Conservation (phyloP, 2,329 filamentous ascomycete species). For the Calcarisporium arbuscula region DNA sequence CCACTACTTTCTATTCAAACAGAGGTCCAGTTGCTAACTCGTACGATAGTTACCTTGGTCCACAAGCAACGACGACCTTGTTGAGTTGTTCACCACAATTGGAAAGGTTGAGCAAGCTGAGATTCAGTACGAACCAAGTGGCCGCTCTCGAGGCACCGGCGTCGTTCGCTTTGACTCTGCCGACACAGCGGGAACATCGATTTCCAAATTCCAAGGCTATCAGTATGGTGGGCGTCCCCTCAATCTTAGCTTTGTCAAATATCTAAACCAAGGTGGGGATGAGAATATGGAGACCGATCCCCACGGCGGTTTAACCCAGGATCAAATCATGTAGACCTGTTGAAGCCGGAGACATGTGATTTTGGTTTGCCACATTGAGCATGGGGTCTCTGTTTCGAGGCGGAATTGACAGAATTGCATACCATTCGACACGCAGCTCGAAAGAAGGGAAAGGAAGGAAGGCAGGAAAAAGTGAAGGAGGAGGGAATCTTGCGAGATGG, state of each 20-base stretch:
- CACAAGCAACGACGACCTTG: conserved; percentile 93
- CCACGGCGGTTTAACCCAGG: conserved; percentile 75
- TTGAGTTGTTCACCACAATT: conserved; percentile 96
- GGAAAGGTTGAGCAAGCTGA: conserved; percentile 98
- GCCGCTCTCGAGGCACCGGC: conserved; percentile 87
- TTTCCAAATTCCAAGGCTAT: conserved; percentile 95
- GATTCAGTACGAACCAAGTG: conserved; percentile 96
- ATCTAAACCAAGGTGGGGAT: conserved; percentile 61
- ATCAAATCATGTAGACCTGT: conserved; percentile 80
- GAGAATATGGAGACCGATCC: conserved; percentile 82
- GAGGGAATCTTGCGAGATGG: no score
- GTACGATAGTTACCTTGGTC: conserved; percentile 82
- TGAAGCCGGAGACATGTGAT: conserved; percentile 13
- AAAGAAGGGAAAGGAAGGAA: no score
- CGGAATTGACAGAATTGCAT: no score
- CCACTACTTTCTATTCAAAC: not conserved
- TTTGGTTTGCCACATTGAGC: no score
- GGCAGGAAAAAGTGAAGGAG: no score
- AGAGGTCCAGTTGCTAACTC: conserved; percentile 15
- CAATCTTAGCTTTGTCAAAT: conserved; percentile 89
- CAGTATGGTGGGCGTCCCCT: conserved; percentile 94
- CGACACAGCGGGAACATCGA: conserved; percentile 85
- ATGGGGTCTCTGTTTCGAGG: no score
- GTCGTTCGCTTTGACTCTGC: conserved; percentile 88
- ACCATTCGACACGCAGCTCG: no score